Conservation (phyloP, 2,329 filamentous ascomycete genomes). For the Didymellaceae sp. region DNA sequence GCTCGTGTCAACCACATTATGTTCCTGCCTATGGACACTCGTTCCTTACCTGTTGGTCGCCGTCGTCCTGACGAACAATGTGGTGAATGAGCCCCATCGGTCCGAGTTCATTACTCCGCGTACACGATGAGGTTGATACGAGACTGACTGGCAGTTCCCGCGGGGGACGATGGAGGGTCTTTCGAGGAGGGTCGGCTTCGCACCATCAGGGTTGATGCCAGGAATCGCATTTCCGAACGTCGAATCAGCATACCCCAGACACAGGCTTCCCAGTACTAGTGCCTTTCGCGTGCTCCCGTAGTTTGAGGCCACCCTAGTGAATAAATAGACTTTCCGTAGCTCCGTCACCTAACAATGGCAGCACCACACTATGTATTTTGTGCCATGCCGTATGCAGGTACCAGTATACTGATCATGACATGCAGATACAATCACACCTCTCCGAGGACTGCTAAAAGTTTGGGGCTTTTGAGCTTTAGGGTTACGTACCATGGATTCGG, state of each 20-base stretch:
- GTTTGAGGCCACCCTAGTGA: slow-evolving; percentile 7
- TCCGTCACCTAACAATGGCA: not conserved
- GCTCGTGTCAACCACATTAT: not conserved
- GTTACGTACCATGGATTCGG: not conserved
- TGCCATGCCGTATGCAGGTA: not conserved
- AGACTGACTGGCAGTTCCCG: slow-evolving; percentile 5
- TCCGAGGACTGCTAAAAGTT: too few species aligned
- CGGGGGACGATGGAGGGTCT: slow-evolving; percentile 4
- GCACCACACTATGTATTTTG: not conserved
- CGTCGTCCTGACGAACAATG: slow-evolving; percentile 12
- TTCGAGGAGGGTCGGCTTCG: slow-evolving; percentile 6
- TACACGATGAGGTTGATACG: slow-evolving; percentile 1
- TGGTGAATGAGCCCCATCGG: slow-evolving; percentile 11
- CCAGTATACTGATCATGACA: not conserved
- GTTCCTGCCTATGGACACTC: too few species aligned
- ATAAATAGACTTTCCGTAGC: slow-evolving; percentile 10
- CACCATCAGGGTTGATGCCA: slow-evolving; percentile 10
- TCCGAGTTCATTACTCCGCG: not conserved
- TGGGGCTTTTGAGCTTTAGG: not conserved
- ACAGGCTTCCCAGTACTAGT: not conserved
- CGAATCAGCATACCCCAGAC: slow-evolving; percentile 8
- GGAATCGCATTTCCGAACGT: not conserved
- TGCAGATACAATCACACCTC: not conserved
- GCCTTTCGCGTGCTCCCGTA: slow-evolving; percentile 2
- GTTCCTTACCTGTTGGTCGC: slow-evolving; percentile 3